Percentiles rank a stretch among this genome's conserved stretches.
Conservation (phyloP, 2,329 filamentous ascomycete genomes). For the Arthrobotrys sphaeroides region DNA sequence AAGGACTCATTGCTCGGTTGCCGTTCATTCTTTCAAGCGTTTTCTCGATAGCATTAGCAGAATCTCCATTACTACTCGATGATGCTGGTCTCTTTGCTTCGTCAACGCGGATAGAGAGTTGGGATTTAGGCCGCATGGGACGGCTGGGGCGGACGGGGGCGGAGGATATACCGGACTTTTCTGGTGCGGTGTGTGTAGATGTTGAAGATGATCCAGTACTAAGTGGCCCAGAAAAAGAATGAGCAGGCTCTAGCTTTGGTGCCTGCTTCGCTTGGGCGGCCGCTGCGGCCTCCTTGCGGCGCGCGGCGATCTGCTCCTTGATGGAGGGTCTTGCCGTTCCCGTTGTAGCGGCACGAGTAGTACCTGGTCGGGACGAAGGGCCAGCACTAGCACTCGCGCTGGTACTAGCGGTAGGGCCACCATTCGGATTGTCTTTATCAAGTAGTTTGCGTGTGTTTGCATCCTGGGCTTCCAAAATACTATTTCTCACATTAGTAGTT, state of each 20-base stretch:
- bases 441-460: conserved; percentile 79
- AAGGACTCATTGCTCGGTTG: conserved; percentile 52
- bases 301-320: conserved; percentile 78
- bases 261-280: conserved; percentile 49
- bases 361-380: conserved; percentile 18
- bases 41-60: conserved; percentile 46
- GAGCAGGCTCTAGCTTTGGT: conserved; percentile 59
- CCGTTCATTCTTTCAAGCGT: conserved; percentile 49
- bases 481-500: conserved; percentile 53
- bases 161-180: conserved; percentile 65
- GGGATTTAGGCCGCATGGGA: conserved; percentile 46
- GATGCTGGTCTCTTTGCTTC: conserved; percentile 51
- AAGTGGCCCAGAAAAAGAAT: conserved; percentile 23
- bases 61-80: conserved; percentile 53
- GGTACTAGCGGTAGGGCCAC: conserved; percentile 61
- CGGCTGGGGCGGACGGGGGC: conserved; percentile 67
- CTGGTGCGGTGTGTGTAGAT: conserved; percentile 60
- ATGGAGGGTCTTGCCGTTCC: conserved; percentile 71
- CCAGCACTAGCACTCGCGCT: background rate
- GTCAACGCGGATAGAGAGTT: conserved; percentile 37
- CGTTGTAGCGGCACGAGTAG: conserved; percentile 63
- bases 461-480: conserved; percentile 80
- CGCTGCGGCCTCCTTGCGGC: conserved; percentile 52
- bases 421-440: conserved; percentile 83
- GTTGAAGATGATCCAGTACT: conserved; percentile 27